These are phyloP conservation scores for Aspergillus tanneri DNA, from an alignment of 2,329 filamentous ascomycete genomes.

Conservation along the genomic window DNA sequence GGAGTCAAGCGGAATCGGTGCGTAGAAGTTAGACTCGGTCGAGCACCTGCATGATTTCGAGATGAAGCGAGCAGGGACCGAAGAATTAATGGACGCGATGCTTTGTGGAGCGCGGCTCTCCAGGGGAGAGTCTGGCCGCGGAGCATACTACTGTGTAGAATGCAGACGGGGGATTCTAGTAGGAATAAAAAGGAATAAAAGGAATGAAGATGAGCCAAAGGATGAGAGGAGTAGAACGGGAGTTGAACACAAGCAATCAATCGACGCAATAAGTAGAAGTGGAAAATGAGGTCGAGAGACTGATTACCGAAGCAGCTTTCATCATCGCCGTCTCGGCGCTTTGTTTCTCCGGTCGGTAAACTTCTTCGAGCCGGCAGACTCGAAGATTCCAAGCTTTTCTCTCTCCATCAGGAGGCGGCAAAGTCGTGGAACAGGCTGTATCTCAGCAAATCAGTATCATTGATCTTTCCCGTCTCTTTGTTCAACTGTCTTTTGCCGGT, in stretches of 20 bases:
- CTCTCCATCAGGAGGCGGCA: slow-evolving; percentile 25
- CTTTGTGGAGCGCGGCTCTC: slow-evolving; percentile 59
- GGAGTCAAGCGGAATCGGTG: slow-evolving; percentile 26
- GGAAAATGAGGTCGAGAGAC: slow-evolving; percentile 20
- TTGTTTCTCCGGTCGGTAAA: slow-evolving; percentile 35
- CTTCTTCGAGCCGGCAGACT: slow-evolving; percentile 34
- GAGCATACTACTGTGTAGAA: slow-evolving; percentile 54
- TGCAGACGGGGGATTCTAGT: slow-evolving; percentile 11
- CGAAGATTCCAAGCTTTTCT: slow-evolving; percentile 31
- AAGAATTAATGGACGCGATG: slow-evolving; percentile 42
- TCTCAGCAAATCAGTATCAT: slow-evolving; percentile 2
- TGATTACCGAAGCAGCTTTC: slow-evolving; percentile 35
- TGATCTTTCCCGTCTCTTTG: not conserved
- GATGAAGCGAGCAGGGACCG: slow-evolving; percentile 33
- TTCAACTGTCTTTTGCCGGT: not conserved
- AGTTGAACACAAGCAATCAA: not conserved
- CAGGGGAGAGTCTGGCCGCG: slow-evolving; percentile 65
- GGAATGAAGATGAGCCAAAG: slow-evolving; percentile 8
- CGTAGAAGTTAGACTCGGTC: slow-evolving; percentile 27
- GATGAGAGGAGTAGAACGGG: slow-evolving; percentile 8
- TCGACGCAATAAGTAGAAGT: slow-evolving; percentile 1
- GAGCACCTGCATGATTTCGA: slow-evolving; percentile 33
- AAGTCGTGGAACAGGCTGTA: no score
- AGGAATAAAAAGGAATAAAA: slow-evolving; percentile 14
- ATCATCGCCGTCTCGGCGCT: slow-evolving; percentile 31